Conservation (phyloP, 2,329 filamentous ascomycete species). For the Epichloe sibirici region DNA sequence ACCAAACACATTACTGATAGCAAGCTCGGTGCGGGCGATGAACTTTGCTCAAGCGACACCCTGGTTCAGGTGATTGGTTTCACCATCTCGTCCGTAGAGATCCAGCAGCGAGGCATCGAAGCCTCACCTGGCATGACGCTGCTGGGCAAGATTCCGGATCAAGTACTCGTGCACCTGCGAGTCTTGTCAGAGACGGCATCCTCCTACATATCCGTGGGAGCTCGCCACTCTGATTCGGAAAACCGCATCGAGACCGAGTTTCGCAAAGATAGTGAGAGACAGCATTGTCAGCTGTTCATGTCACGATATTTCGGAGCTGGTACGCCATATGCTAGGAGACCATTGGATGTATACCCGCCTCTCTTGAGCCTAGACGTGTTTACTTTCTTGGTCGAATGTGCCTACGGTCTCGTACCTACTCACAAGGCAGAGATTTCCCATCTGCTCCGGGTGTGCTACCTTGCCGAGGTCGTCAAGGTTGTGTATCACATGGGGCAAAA, state of each 20-base stretch:
- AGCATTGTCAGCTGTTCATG: slow-evolving; percentile 66
- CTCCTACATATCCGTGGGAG: slow-evolving; percentile 70
- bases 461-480: slow-evolving; percentile 82
- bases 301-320: slow-evolving; percentile 35
- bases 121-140: slow-evolving; percentile 62
- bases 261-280: slow-evolving; percentile 52
- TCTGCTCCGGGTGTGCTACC: slow-evolving; percentile 73
- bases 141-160: slow-evolving; percentile 72
- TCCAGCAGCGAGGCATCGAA: slow-evolving; percentile 77
- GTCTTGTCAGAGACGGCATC: slow-evolving; percentile 80
- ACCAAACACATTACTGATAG: slow-evolving; percentile 23
- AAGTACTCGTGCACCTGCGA: slow-evolving; percentile 74
- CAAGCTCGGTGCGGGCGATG: slow-evolving; percentile 22
- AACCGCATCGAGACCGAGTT: slow-evolving; percentile 57
- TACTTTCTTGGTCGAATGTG: slow-evolving; percentile 68
- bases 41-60: slow-evolving; percentile 43
- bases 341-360: slow-evolving; percentile 38
- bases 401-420: slow-evolving; percentile 55
- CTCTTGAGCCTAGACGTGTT: slow-evolving; percentile 62
- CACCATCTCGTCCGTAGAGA: slow-evolving; percentile 81
- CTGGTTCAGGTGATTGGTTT: slow-evolving; percentile 60
- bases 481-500: slow-evolving; percentile 47
- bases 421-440: slow-evolving; percentile 65
- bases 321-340: slow-evolving; percentile 11
- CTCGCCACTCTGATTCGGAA: slow-evolving; percentile 46